Base-by-base conservation (phyloP, 371 early-diverging fungal genomes). In the Mortierella sp. region DNA sequence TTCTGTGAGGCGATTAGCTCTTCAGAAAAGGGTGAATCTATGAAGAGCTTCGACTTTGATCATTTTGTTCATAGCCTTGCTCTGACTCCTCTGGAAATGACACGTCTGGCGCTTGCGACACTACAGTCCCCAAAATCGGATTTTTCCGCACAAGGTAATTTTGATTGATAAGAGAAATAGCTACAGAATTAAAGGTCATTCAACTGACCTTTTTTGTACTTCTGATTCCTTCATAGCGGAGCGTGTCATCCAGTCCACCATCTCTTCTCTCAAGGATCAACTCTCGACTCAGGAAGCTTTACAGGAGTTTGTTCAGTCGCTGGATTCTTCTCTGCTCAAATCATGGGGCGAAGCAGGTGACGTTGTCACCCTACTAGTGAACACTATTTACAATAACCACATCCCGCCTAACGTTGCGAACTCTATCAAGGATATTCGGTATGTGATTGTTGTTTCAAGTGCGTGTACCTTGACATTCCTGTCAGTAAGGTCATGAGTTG, bases 1-100 rank as follows among this genome's bases (percentile, higher is more conserved):
- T 88, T 89, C 70, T 82, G 84, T 65, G 77, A 83, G 62, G 83
- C 82, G 47, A 81, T 87, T 52, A 81, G 77, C 59, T 80, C 81
- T 3, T 67, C 81, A 5, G 82, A 82, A 57, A 82, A 83, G 70
- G 80, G 82, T 44, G 86, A 87, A 29, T 66, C 82, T 21, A 66
- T 84, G 52, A 63, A 60, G 57, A 72, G 76, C 30, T 66, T 87
- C 69, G 83, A 86, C 47, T 79, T 89, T 21, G 75, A 81, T n/a
- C 57, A 60, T 19, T 63, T 90, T n/a, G 81, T 86, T 62, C 76
- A 75, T 25, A 57, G 72, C 45, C 68, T 86, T 28, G 73, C 80
- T 30, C 52, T 88, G 21, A 81, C 87, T 58, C 80, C 81, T 11
- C 63, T 87, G 30, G 85, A 86, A 55, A 84, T 79, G 56, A 77